Evolutionary conservation across 2,329 filamentous ascomycete genomes (phyloP).

Genomic region (Neonectria coccinea): DNA sequence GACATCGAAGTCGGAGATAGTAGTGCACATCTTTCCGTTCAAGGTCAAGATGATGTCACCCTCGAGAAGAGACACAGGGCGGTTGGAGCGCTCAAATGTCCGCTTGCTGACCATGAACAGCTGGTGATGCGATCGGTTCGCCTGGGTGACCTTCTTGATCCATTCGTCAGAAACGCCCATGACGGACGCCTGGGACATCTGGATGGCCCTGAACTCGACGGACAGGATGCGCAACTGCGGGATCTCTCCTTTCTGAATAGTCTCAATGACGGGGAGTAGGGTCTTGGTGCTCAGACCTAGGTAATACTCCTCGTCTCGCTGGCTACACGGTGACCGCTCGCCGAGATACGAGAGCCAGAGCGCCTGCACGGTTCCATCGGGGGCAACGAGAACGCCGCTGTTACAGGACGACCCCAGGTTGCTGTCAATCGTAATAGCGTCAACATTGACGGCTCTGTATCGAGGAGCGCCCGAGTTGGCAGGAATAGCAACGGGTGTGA

Average conservation of each 20-base stretch:
- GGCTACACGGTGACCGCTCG: slow-evolving; percentile 80
- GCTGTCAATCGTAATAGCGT: slow-evolving; percentile 97
- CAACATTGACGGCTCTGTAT: slow-evolving; percentile 94
- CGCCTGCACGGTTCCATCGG: slow-evolving; percentile 93
- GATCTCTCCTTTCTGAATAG: slow-evolving; percentile 82
- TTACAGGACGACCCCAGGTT: slow-evolving; percentile 91
- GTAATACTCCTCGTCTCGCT: slow-evolving; percentile 96
- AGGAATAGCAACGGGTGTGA: slow-evolving; percentile 95
- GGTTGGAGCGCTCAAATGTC: slow-evolving; percentile 69
- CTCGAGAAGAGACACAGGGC: slow-evolving; percentile 75
- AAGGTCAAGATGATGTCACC: slow-evolving; percentile 93
- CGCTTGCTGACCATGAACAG: slow-evolving; percentile 99
- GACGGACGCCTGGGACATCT: slow-evolving; percentile 95
- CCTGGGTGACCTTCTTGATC: slow-evolving; percentile 89
- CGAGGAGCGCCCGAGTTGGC: slow-evolving; percentile 91
- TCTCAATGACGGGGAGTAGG: slow-evolving; percentile 85
- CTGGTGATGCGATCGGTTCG: slow-evolving; percentile 93
- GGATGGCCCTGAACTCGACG: slow-evolving; percentile 93
- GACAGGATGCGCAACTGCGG: slow-evolving; percentile 91
- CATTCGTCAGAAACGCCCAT: slow-evolving; percentile 98
- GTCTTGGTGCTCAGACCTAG: slow-evolving; percentile 91
- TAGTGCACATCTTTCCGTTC: slow-evolving; percentile 92
- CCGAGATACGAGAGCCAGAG: slow-evolving; percentile 97
- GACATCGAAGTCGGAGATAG: slow-evolving; percentile 90
- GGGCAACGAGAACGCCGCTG: slow-evolving; percentile 89